Evolutionary conservation across 805 yeast genomes (phyloP), one percentile per base, ranked within the genome.

Genomic region (Kodamaea nitidulidarum): DNA sequence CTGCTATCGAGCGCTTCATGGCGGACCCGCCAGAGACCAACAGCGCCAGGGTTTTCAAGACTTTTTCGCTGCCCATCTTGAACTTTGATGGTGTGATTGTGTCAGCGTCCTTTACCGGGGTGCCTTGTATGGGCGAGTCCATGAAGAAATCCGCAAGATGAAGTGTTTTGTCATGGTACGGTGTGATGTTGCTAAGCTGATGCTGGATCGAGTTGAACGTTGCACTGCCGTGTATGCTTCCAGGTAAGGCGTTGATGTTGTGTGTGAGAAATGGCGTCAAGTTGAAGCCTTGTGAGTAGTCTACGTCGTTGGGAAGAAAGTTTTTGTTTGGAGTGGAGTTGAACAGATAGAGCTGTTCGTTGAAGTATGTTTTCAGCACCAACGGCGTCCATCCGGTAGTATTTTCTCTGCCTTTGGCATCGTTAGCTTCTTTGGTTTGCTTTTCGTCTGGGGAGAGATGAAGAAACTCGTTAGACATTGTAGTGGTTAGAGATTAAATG

Each of bases 331-430:
- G 73, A 9, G 73, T 66, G 14, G 68, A 54, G 38, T 58, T 63
- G 43, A 56, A 56, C 12, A 62, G 52, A 28, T 60, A 42, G 18
- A 63, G 42, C 37, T 58, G 61, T 30, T 67, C 72, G 39, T 56
- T 62, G 41, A 45, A 56, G 39, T 63, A 49, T 5, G 71, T 65
- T 30, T 65, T 63, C 2, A 65, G 55, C 4, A 67, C 63, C 16
- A 66, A 46, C 15, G 74, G 74, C 7, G 74, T 67, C 73, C 73
- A 68, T 2, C 71, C 71, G 4, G 69, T 50, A 27, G 54, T 16
- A 14, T 7, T 14, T 14, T 27, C 31, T 15, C 14, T 27, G 7
- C 15, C 16, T 15, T 27, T 27, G 16, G 17, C 16, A 7, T 27
- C 31, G 31, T n/a, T n/a, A 7, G 16, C 16, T 14, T 27, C 31